Evolutionary conservation across 176 grass and related monocot species (phyloP), one percentile per base, ranked within the genome.

Genomic region (Oryza meridionalis): DNA sequence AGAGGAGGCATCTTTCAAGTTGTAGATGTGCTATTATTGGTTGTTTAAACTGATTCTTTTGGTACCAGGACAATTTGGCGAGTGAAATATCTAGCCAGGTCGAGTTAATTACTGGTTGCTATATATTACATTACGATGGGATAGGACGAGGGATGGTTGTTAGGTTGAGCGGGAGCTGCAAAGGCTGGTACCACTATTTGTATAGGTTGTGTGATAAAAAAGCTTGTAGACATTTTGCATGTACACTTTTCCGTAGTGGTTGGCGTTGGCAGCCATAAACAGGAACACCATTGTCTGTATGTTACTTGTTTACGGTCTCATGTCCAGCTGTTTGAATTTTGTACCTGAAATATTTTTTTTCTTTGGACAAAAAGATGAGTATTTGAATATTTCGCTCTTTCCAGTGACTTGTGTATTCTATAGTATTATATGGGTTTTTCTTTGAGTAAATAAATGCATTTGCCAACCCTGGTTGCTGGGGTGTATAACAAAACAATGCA

Each of bases 41-140:
- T 44, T 77, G 72, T 92, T 84, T 29, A 37, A 17, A 31, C 84
- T 37, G 24, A 90, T 90, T 90, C 91, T 90, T 86, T 77, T 88
- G 82, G 82, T 83, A 86, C 75, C 79, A 64, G 85, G 74, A 74
- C 64, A 77, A 47, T 88, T 92, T 87, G 87, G 73, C 29, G 7
- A 80, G 62, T 72, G 7, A 58, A 67, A 71, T 59, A 22, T 67
- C 76, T 55, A 91, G 86, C 77, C 46, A 32, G 86, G 82, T 72
- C 45, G 64, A 53, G 70, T 61, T 33, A 22, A 49, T 65, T 84
- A 75, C 53, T 31, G 72, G 49, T 66, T 62, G 6, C 47, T 70
- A 59, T 42, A 40, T 40, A 40, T 40, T 38, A 42, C 53, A 21
- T 77, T 82, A 71, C 38, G 11, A 82, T 81, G 17, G 35, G 81